phyloP scores from a whole-genome alignment of 345 rosid genomes.

The Microthlaspi erraticum region DNA sequence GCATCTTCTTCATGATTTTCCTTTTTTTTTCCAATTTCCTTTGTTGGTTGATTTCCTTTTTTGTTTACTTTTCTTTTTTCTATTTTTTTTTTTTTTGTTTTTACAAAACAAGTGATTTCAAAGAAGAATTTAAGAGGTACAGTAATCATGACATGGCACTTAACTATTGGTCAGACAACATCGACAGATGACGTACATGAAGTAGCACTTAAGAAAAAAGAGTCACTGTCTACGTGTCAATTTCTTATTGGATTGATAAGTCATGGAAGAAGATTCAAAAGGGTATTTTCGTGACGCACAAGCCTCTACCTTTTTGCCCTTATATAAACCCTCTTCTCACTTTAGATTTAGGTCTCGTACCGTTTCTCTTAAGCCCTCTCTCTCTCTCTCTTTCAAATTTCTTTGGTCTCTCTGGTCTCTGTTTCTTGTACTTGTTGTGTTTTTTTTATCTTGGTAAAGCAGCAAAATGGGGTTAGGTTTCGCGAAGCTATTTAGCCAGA shows the following conservation, averaged over 20 bases:
- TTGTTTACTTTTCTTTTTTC: too few species aligned
- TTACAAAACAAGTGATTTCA: too few species aligned
- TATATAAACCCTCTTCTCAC: slow-evolving; percentile 7
- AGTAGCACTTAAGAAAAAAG: slow-evolving; percentile 18
- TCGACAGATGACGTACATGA: background rate
- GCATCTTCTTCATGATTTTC: too few species aligned
- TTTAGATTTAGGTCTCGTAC: slow-evolving; percentile 3
- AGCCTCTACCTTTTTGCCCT: slow-evolving; percentile 17
- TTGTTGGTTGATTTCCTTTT: too few species aligned
- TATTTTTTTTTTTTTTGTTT: too few species aligned
- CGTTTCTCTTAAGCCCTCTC: slow-evolving; percentile 35
- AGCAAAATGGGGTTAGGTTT: slow-evolving; percentile 63
- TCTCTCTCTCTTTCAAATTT: slow-evolving; percentile 26
- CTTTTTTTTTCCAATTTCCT: too few species aligned
- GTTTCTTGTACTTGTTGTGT: slow-evolving; percentile 31
- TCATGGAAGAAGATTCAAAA: slow-evolving; percentile 28
- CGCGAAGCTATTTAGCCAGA: slow-evolving; percentile 70
- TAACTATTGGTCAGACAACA: background rate
- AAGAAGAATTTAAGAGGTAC: background rate
- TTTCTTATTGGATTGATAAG: background rate
- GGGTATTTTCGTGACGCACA: slow-evolving; percentile 18
- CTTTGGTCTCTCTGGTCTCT: slow-evolving; percentile 18
- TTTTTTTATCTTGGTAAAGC: slow-evolving; percentile 36
- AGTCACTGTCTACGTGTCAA: background rate
- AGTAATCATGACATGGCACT: background rate